Base-by-base conservation (phyloP, 257 asterid genomes). In the Solanum infundibuliforme region DNA sequence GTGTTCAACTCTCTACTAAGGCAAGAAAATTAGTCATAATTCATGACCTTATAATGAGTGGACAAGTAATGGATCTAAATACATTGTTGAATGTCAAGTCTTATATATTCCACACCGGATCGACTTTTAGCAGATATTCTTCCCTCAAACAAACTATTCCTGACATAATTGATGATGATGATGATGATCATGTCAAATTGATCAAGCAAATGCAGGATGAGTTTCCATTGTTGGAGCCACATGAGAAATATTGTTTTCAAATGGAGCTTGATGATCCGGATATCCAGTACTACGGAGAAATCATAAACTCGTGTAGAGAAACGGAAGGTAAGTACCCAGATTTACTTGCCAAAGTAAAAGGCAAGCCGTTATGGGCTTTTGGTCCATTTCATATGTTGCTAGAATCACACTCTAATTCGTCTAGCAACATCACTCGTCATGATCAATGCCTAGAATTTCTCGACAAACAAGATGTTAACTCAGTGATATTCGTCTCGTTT, bases 1-100 rank as follows among this genome's bases (percentile, higher is more conserved):
- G 83, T 0, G 0, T 76, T 6, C 0, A 76, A 76, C 55, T 76
- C 12, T n/a, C 58, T 0, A n/a, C 32, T 27, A n/a, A 76, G 0
- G 12, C 83, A n/a, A 76, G 7, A 7, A 38, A 1, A 76, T n/a
- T 76, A 7, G 60, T 76, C 12, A 76, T 76, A 38, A 76, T 76
- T 12, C 21, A 36, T 38, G 83, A 76, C 0, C 27, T 6, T 76
- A 71, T 71, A n/a, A 76, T 38, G 83, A 38, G 3, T 8, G 3
- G 3, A 6, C 10, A n/a, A 5, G 1, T 76, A 5, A 0, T 0
- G 23, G 1, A 21, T 0, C 1, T 74, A 0, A 9, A 20, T 74
- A 0, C 52, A 21, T 74, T 74, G 52, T 29, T 12, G 7, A 35
- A 38, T 3, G 83, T 23, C 8, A 13, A 21, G 0, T 75, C 21